Conservation (phyloP, 805 yeast species). For the Candida endomychidarum region DNA sequence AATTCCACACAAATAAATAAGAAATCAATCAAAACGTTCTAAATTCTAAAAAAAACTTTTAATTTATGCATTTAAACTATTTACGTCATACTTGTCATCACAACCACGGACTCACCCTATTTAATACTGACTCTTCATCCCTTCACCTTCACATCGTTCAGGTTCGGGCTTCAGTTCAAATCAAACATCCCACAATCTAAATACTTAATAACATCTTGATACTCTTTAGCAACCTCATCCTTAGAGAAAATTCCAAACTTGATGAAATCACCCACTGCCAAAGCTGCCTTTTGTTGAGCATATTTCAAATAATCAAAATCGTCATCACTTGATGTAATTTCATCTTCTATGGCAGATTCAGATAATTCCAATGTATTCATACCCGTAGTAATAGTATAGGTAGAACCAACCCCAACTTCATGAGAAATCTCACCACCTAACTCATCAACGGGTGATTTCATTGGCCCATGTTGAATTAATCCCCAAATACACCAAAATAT, state of each 20-base stretch:
- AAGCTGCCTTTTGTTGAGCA: conserved; percentile 68
- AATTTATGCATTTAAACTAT: too few species aligned
- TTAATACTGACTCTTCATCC: too few species aligned
- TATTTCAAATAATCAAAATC: conserved; percentile 78
- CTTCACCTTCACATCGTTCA: too few species aligned
- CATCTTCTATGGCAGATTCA: conserved; percentile 24
- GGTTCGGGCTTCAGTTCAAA: too few species aligned
- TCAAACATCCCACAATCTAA: conserved; percentile 31
- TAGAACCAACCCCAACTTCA: conserved; percentile 40
- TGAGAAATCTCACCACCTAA: conserved; percentile 15
- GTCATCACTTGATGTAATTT: conserved; percentile 48
- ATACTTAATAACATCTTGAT: conserved; percentile 33
- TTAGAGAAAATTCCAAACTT: conserved; percentile 51
- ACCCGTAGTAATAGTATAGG: conserved; percentile 47
- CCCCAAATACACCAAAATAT: conserved; percentile 93
- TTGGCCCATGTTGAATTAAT: conserved; percentile 68
- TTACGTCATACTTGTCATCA: too few species aligned
- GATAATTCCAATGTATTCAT: conserved; percentile 48
- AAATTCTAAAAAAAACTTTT: too few species aligned
- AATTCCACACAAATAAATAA: too few species aligned
- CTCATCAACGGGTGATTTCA: conserved; percentile 14
- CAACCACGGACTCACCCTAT: too few species aligned
- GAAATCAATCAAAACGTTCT: too few species aligned
- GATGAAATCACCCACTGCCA: conserved; percentile 74
- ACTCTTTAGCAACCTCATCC: conserved; percentile 26